Base-by-base conservation (phyloP, 768 basidiomycete genomes). In the Clathrus columnatus region DNA sequence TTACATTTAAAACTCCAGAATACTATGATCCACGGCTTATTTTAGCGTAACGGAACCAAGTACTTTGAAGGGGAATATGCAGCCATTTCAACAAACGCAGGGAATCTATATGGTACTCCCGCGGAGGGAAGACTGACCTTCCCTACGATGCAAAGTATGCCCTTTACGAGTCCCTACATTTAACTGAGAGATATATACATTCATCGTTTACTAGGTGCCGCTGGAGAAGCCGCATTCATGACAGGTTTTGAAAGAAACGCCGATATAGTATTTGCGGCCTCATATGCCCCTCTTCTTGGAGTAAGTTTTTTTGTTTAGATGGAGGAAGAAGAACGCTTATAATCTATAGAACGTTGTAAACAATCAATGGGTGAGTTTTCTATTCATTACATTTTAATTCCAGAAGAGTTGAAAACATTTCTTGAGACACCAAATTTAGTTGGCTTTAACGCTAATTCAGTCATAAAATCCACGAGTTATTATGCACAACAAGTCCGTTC, bases 11-110 rank as follows among this genome's bases (percentile, higher is more conserved):
- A 16, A 51, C 18, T 4, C 41, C 23, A n/a, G 17, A 21, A 36
- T n/a, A n/a, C n/a, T 43, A 7, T 17, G 14, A 53, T 41, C n/a
- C n/a, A n/a, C n/a, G n/a, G n/a, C n/a, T n/a, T 43, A 11, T 11
- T 46, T 21, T 28, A 83, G 80, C 77, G 82, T 10, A 70, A 83
- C 55, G 81, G 78, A 7, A 80, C 77, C 17, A 74, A 69, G 48
- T 84, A 80, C 68, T 82, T 84, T 49, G 77, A 82, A 75, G 81
- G 83, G 8, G 82, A 84, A 69, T 83, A 83, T 56, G 79, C 83
- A 14, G 76, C 75, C 6, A 79, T 80, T 32, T 82, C 79, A 0
- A 80, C 75, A 28, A 80, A 83, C 59, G 51, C 73, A 0, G 69
- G 68, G 55, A 66, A 82, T 50, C 53, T 79, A 3, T 82, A 74